Percentiles rank a stretch among this genome's conserved stretches.
Evolutionary conservation across 2,329 filamentous ascomycete species (phyloP).

Genomic region (Arthrobotrys pseudoclavata): DNA sequence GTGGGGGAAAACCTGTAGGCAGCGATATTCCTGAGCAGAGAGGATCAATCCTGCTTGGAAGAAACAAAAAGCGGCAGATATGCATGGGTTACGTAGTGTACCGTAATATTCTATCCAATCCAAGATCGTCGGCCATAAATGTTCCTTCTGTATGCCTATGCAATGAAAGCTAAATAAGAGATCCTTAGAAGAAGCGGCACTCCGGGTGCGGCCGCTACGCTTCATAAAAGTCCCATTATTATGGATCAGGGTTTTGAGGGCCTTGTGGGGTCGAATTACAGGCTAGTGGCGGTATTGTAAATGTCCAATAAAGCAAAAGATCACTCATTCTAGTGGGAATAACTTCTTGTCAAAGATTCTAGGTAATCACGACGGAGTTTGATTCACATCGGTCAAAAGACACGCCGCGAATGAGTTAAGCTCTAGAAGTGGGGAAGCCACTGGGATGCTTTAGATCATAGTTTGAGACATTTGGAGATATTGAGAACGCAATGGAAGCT

Average conservation of each 20-base stretch:
- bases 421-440: constrained; percentile 5
- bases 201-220: constrained; percentile 35
- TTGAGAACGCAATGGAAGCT: neutral
- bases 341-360: neutral
- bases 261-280: constrained; percentile 33
- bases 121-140: constrained; percentile 29
- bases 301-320: constrained; percentile 23
- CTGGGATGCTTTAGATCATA: neutral
- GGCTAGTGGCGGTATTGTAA: constrained; percentile 6
- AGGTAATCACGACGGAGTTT: neutral
- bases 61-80: constrained; percentile 55
- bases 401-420: constrained; percentile 1
- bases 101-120: constrained; percentile 30
- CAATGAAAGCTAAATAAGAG: constrained; percentile 14
- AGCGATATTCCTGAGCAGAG: constrained; percentile 35
- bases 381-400: constrained; percentile 19
- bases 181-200: constrained; percentile 27
- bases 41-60: constrained; percentile 46
- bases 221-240: constrained; percentile 40
- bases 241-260: constrained; percentile 35
- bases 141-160: constrained; percentile 14
- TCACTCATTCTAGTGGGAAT: neutral
- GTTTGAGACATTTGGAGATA: constrained; percentile 6
- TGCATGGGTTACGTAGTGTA: constrained; percentile 20
- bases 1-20: constrained; percentile 34